Conservation (phyloP, 163 green algal species). For the Scenedesmus sp. region DNA sequence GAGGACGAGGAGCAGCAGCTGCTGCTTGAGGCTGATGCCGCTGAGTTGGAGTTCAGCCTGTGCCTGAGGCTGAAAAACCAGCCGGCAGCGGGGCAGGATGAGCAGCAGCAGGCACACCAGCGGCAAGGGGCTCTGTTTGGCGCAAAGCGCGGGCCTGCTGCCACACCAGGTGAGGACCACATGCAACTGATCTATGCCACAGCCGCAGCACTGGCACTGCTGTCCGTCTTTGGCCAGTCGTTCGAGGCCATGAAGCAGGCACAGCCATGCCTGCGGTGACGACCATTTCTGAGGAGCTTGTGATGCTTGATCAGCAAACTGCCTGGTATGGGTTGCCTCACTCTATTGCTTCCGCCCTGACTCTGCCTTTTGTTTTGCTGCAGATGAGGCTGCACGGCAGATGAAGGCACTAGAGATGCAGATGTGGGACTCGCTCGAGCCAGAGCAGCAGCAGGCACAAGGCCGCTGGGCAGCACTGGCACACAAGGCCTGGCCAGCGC, state of each 20-base stretch:
- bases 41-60: neutral
- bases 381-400: neutral
- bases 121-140: neutral
- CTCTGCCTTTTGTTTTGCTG: neutral
- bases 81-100: neutral
- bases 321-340: no score
- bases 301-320: neutral
- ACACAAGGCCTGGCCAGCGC: neutral
- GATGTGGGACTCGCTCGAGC: conserved; percentile 38
- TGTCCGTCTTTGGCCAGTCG: neutral
- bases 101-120: neutral
- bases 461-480: neutral
- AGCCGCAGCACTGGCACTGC: neutral
- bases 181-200: neutral
- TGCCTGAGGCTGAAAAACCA: neutral
- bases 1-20: neutral
- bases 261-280: neutral
- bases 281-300: neutral
- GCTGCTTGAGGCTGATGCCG: neutral
- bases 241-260: neutral
- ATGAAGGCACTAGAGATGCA: conserved; percentile 20
- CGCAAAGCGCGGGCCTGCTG: neutral
- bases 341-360: no score
- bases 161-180: neutral
- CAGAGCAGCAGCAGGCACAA: neutral